phyloP scores from a whole-genome alignment of 139 green algal genomes.

The Picochlorum sp. region DNA sequence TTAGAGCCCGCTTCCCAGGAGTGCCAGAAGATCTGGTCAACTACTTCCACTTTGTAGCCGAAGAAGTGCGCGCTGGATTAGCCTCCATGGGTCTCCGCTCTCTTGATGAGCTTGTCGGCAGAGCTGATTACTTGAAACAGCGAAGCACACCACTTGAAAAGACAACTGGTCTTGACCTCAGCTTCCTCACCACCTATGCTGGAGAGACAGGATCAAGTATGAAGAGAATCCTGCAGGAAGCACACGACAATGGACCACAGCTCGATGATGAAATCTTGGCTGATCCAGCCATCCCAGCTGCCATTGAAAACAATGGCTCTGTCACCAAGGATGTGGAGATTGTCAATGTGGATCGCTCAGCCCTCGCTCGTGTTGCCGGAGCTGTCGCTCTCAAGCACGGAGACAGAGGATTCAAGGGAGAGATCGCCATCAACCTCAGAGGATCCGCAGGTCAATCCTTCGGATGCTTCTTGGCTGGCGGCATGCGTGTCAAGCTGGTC shows the following conservation, averaged over 20 bases:
- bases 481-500: constrained; percentile 71
- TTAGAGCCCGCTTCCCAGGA: constrained; percentile 93
- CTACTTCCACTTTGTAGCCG: constrained; percentile 94
- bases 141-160: constrained; percentile 64
- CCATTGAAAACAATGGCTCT: constrained; percentile 39
- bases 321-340: constrained; percentile 57
- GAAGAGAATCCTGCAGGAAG: constrained; percentile 35
- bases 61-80: constrained; percentile 78
- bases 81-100: constrained; percentile 71
- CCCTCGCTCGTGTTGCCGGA: constrained; percentile 68
- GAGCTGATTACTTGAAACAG: constrained; percentile 63
- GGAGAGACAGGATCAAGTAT: constrained; percentile 32
- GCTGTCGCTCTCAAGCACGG: constrained; percentile 75
- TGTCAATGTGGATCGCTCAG: constrained; percentile 77
- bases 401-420: constrained; percentile 71
- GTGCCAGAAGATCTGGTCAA: constrained; percentile 72
- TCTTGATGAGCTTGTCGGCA: constrained; percentile 91
- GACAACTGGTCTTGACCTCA: constrained; percentile 84
- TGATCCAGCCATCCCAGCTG: constrained; percentile 61
- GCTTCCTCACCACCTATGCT: constrained; percentile 79
- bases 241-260: constrained; percentile 69
- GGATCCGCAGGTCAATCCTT: constrained; percentile 85
- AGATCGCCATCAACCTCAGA: constrained; percentile 65
- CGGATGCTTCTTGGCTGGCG: constrained; percentile 68
- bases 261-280: constrained; percentile 91